Base-by-base conservation (phyloP, 768 basidiomycete species). In the Xerocomellus dryophilus region DNA sequence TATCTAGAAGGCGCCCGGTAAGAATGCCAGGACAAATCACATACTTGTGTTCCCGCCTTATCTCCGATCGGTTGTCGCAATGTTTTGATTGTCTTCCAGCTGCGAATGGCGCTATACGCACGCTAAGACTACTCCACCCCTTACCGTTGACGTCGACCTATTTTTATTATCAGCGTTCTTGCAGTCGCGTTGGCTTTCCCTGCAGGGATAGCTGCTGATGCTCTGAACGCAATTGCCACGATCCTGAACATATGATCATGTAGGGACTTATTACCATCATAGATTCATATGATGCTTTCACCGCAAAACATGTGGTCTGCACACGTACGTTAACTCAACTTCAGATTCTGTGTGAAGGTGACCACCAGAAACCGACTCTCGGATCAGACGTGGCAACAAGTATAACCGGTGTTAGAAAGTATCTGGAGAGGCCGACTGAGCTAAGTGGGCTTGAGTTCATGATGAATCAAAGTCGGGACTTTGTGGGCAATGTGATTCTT, bases 231-330 rank as follows among this genome's bases (percentile, higher is more conserved):
- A 25, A 44, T 48, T 18, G 17, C 10, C 17, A 23, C n/a, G 7
- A 9, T 23, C 11, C 27, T 7, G 0, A 9, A 35, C 2, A 20
- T 4, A 11, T n/a, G 1, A 35, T 2, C 18, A 5, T 10, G 18
- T 7, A 15, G 36, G 7, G 12, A 23, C 32, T 59, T 38, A 51
- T 42, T 5, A n/a, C 2, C 20, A 39, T 6, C 25, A 18, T 38
- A 68, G 67, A 60, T 68, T 18, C 62, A 62, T 39, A 17, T 51
- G 1, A 57, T 67, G 11, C 48, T 63, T n/a, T 60, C 59, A 12
- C 64, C 60, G 4, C 49, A 51, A 14, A 29, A 53, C n/a, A 51
- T 47, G 18, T 60, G 54, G 47, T 52, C 62, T 17, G 35, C 36
- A 41, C 52, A 27, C 20, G 56, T 53, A 21, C 23, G 51, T 44